phyloP scores from a whole-genome alignment of 176 grass and related monocot species.

The Alloteropsis semialata region DNA sequence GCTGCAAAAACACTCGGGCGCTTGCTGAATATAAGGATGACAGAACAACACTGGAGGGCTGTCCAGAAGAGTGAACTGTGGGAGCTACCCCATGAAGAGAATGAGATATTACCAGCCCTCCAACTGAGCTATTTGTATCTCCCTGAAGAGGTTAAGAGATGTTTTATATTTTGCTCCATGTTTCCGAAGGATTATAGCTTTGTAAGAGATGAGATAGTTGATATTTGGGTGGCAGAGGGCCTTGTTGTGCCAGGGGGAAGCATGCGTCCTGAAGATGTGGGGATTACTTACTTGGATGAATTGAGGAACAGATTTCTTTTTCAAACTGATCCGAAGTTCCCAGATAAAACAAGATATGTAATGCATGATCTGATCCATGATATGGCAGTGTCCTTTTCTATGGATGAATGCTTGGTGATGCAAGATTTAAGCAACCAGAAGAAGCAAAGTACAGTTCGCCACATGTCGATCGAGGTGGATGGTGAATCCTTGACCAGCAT shows the following conservation, averaged over 20 bases:
- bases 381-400: constrained; percentile 28
- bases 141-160: constrained; percentile 29
- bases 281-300: not conserved
- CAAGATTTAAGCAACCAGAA: not conserved
- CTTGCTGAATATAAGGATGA: constrained; percentile 9
- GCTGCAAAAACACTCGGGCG: constrained; percentile 41
- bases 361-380: constrained; percentile 52
- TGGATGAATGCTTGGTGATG: not conserved
- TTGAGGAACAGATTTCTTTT: constrained; percentile 30
- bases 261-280: not conserved
- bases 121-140: constrained; percentile 46
- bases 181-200: constrained; percentile 38
- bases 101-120: constrained; percentile 38
- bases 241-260: not conserved
- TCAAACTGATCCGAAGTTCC: not conserved
- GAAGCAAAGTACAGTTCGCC: not conserved
- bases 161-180: constrained; percentile 38
- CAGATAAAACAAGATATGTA: not conserved
- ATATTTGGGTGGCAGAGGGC: too few relatives aligned
- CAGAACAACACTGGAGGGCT: not conserved
- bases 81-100: constrained; percentile 23
- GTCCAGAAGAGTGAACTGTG: constrained; percentile 32
- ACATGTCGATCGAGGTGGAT: not conserved
- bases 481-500: not conserved
- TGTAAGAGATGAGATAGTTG: not conserved